These are phyloP conservation scores for Zygotorulaspora florentina DNA, from an alignment of 805 yeast species.

Conservation along the genomic window DNA sequence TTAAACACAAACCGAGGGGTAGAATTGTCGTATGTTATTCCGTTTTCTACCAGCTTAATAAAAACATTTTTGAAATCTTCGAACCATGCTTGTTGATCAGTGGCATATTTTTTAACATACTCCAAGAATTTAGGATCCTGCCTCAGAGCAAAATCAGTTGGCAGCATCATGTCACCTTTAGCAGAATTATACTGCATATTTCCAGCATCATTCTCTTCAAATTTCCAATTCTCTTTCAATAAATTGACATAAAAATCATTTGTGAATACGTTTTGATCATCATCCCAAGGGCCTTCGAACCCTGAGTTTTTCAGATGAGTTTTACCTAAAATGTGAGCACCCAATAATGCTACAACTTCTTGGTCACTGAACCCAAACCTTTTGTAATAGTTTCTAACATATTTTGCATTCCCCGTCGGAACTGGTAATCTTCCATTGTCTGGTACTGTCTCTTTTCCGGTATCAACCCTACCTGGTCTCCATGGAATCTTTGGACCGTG, in stretches of 20 bases:
- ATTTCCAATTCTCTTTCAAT: constrained; percentile 49
- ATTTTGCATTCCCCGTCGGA: constrained; percentile 59
- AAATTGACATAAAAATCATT: constrained; percentile 67
- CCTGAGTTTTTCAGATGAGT: constrained; percentile 70
- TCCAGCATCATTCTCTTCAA: constrained; percentile 55
- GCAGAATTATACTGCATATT: constrained; percentile 60
- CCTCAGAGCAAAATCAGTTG: constrained; percentile 72
- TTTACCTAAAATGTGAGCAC: constrained; percentile 74
- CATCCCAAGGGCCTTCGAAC: constrained; percentile 89
- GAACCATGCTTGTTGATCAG: constrained; percentile 57
- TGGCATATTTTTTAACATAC: constrained; percentile 65
- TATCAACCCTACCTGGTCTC: constrained; percentile 77
- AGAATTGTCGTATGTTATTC: constrained; percentile 56
- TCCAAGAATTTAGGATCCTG: constrained; percentile 53
- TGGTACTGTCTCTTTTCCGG: constrained; percentile 48
- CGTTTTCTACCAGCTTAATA: constrained; percentile 68
- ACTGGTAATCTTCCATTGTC: constrained; percentile 73
- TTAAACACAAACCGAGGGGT: constrained; percentile 46
- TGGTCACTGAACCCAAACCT: constrained; percentile 65
- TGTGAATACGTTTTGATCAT: constrained; percentile 65
- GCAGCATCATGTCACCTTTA: constrained; percentile 77
- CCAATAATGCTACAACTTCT: constrained; percentile 68
- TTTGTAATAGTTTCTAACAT: constrained; percentile 58
- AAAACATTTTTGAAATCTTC: constrained; percentile 63
- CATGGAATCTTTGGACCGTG: constrained; percentile 76